Evolutionary conservation across 2,329 filamentous ascomycete genomes (phyloP), one percentile per base, ranked within the genome.

Genomic region (Fusarium globosum): DNA sequence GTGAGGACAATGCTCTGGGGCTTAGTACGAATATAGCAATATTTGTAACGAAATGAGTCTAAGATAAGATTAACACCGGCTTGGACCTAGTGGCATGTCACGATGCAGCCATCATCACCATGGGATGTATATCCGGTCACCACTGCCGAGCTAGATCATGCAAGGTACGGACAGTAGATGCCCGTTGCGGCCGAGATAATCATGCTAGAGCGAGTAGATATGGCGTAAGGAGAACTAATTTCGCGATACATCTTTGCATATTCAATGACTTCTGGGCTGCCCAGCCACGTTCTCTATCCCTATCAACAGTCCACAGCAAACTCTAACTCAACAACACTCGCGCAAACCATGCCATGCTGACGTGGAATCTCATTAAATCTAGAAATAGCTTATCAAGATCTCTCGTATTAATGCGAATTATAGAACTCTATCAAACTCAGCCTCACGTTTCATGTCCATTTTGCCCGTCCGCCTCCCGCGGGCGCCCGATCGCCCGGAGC

Each of bases 401-500:
- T 21, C 18, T 39, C 20, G 55, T 68, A 52, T 52, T 7, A 21
- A 38, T 48, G 30, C 26, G 39, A 30, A 35, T 38, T 33, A 12
- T n/a, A 43, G 16, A 49, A 68, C 36, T 55, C 41, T 38, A 10
- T 13, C 11, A 33, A 39, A 43, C 48, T 68, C 53, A 68, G 65
- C 35, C 58, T 65, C 58, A 46, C 13, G n/a, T 30, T 49, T 23
- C 38, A 56, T 23, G 13, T 12, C 33, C 9, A 16, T 21, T 36
- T 16, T 26, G 35, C 20, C 41, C 15, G 26, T 45, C 36, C 28
- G 53, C 23, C 15, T 10, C 41, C 67, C 67, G 67, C 67, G 67
- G 66, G 55, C 14, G 7, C 30, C 67, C 51, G 65, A 68, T 35
- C 45, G 26, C 20, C 53, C 61, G 61, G 61, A 28, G n/a, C 14